Evolutionary conservation across 495 filamentous ascomycete species (phyloP).

Genomic region (Amphirosellinia nigrospora): DNA sequence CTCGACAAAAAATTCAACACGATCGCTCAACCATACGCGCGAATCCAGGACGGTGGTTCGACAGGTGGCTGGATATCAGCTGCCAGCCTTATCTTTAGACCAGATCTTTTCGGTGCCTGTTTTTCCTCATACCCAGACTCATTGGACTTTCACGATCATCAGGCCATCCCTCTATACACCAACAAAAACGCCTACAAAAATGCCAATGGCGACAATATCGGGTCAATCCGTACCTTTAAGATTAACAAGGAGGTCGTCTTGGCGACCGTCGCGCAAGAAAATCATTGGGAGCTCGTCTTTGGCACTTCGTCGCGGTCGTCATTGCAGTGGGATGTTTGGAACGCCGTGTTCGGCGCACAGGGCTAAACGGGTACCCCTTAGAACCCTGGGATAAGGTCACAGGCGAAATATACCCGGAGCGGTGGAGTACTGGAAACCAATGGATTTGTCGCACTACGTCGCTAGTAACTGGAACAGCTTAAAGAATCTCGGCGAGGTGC

Average conservation of each 20-base stretch:
- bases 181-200: constrained; percentile 25
- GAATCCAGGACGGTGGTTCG: constrained; percentile 26
- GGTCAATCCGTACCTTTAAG: constrained; percentile 21
- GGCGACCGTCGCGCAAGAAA: constrained; percentile 23
- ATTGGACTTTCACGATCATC: constrained; percentile 20
- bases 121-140: constrained; percentile 27
- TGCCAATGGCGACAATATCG: constrained; percentile 11
- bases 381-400: constrained; percentile 29
- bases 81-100: constrained; percentile 23
- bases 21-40: constrained; percentile 25
- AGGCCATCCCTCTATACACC: constrained; percentile 24
- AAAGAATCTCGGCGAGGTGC: constrained; percentile 21
- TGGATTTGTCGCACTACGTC: constrained; percentile 21
- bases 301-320: constrained; percentile 25
- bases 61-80: constrained; percentile 25
- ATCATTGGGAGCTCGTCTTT: constrained; percentile 28
- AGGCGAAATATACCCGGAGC: constrained; percentile 25
- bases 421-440: constrained; percentile 25
- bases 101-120: constrained; percentile 26
- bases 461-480: constrained; percentile 12
- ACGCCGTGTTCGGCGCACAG: constrained; percentile 25
- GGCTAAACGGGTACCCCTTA: constrained; percentile 24
- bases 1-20: constrained; percentile 22
- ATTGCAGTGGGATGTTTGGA: constrained; percentile 27
- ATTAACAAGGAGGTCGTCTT: constrained; percentile 21